These are phyloP conservation scores for Exophiala oligosperma DNA, from an alignment of 2,329 filamentous ascomycete species.

Conservation along the genomic window DNA sequence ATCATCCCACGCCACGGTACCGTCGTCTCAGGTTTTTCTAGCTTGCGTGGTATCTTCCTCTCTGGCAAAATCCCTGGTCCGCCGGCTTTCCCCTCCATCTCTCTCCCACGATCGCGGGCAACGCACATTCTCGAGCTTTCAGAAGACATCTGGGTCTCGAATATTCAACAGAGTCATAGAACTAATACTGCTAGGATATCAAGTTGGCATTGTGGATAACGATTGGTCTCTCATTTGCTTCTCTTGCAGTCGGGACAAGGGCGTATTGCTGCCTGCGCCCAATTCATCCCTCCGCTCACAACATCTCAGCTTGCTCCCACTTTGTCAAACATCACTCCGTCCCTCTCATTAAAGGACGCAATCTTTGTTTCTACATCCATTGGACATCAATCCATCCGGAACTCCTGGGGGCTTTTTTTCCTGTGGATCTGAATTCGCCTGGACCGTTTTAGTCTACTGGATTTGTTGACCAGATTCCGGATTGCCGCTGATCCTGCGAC, in stretches of 20 bases:
- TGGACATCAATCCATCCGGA: conserved; percentile 13
- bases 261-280: conserved; percentile 22
- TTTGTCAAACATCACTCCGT: conserved; percentile 13
- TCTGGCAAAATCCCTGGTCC: background rate
- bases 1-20: conserved; percentile 6
- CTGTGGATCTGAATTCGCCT: conserved; percentile 15
- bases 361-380: conserved; percentile 13
- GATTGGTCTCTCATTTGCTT: conserved; percentile 10
- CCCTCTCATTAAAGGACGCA: conserved; percentile 10
- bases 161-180: background rate
- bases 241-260: conserved; percentile 1
- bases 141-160: background rate
- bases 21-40: background rate
- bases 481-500: conserved; percentile 19
- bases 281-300: conserved; percentile 13
- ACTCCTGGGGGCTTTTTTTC: conserved; percentile 5
- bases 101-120: background rate
- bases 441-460: conserved; percentile 19
- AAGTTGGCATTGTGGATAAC: background rate
- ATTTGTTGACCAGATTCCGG: conserved; percentile 13
- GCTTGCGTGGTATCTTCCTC: background rate
- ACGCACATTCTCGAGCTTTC: background rate
- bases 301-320: conserved; percentile 5
- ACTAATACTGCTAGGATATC: background rate
- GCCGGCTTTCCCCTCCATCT: background rate